These are phyloP conservation scores for Saitoella complicata DNA, from an alignment of 805 yeast species.

Conservation along the genomic window DNA sequence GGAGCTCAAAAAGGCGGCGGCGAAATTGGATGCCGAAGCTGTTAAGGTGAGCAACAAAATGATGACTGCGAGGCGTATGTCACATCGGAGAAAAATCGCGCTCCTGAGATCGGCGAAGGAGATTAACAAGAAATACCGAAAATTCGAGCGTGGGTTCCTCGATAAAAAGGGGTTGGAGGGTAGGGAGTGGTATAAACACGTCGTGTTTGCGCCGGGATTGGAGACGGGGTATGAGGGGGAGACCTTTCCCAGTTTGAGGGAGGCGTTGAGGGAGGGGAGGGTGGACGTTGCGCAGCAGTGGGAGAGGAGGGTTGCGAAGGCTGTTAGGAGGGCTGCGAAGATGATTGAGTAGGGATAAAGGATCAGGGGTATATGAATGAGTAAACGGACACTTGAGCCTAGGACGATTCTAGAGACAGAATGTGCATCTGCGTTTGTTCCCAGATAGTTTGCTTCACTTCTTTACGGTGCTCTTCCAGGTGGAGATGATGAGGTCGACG, in stretches of 20 bases:
- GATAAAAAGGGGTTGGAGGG: conserved; percentile 32
- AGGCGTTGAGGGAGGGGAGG: too few species aligned
- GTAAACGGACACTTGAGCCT: too few species aligned
- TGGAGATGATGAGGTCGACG: neutral
- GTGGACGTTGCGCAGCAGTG: too few species aligned
- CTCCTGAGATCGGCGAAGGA: conserved; percentile 21
- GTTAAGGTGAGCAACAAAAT: conserved; percentile 27
- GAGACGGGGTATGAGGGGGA: too few species aligned
- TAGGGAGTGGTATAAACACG: conserved; percentile 43
- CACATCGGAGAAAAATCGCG: conserved; percentile 8
- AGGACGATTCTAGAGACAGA: too few species aligned
- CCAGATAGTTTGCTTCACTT: too few species aligned
- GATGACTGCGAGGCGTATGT: conserved; percentile 10
- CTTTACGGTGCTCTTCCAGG: neutral
- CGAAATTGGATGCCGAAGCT: conserved; percentile 33
- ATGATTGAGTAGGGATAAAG: too few species aligned
- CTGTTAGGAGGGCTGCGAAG: too few species aligned
- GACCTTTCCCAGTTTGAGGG: too few species aligned
- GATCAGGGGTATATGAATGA: too few species aligned
- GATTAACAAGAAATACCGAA: conserved; percentile 27
- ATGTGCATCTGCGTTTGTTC: too few species aligned
- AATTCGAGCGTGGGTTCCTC: conserved; percentile 21
- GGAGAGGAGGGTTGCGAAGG: too few species aligned
- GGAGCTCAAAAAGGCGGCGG: conserved; percentile 20
- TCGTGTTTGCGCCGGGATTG: conserved; percentile 32